These are phyloP conservation scores for Podila epicladia DNA, from an alignment of 192 early-diverging fungal species.

Conservation along the genomic window DNA sequence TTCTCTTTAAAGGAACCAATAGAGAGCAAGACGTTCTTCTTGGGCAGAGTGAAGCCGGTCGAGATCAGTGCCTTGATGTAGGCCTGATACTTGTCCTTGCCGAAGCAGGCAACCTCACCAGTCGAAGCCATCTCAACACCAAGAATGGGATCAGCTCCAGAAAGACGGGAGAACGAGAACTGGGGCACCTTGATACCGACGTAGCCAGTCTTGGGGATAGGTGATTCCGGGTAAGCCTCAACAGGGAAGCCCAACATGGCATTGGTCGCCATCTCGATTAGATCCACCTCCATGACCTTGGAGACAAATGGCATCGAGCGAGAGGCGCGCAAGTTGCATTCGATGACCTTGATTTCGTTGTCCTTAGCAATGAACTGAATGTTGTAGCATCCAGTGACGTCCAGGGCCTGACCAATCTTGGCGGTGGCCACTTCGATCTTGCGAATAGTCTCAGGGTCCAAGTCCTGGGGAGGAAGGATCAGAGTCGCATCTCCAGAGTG, in stretches of 20 bases:
- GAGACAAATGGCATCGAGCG: slow-evolving; percentile 98
- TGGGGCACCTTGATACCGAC: slow-evolving; percentile 98
- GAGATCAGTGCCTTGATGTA: slow-evolving; percentile 96
- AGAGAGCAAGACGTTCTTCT: slow-evolving; percentile 96
- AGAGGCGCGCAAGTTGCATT: slow-evolving; percentile 97
- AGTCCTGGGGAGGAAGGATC: slow-evolving; percentile 93
- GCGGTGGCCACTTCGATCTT: slow-evolving; percentile 93
- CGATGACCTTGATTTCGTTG: slow-evolving; percentile 99
- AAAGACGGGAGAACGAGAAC: slow-evolving; percentile 95
- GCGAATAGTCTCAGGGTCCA: slow-evolving; percentile 92
- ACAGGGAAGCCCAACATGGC: slow-evolving; percentile 90
- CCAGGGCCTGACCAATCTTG: slow-evolving; percentile 92
- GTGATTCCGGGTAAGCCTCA: slow-evolving; percentile 79
- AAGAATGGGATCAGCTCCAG: slow-evolving; percentile 96
- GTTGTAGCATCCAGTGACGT: slow-evolving; percentile 98
- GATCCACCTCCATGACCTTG: slow-evolving; percentile 93
- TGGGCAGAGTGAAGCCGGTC: slow-evolving; percentile 91
- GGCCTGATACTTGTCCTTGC: slow-evolving; percentile 97
- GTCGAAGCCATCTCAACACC: slow-evolving; percentile 99
- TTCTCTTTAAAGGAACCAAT: slow-evolving; percentile 99
- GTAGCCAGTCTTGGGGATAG: slow-evolving; percentile 77
- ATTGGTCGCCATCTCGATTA: slow-evolving; percentile 97
- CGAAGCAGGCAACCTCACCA: slow-evolving; percentile 99
- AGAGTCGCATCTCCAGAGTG: slow-evolving; percentile 99
- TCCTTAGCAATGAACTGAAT: slow-evolving; percentile 99